Evolutionary conservation across 257 asterid species (phyloP).

Genomic region (Fraxinus pennsylvanica): DNA sequence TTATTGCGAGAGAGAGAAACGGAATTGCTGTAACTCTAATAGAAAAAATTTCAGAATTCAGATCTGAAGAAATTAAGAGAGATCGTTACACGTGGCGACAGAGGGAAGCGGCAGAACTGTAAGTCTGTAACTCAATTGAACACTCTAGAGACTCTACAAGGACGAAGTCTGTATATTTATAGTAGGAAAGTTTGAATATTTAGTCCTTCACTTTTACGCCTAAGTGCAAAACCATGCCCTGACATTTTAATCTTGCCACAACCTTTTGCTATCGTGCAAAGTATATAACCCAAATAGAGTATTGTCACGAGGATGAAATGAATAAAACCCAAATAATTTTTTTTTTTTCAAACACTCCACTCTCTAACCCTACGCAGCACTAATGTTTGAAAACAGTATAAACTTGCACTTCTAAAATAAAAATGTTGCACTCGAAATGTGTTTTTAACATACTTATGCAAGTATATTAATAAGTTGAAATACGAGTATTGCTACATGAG

Average conservation of each 20-base stretch:
- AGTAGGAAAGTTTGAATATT: background rate
- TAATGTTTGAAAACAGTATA: too few relatives aligned
- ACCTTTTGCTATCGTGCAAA: too few relatives aligned
- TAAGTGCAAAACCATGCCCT: background rate
- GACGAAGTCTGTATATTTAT: background rate
- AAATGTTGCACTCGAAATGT: too few relatives aligned
- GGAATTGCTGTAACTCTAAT: constrained; percentile 10
- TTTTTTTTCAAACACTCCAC: too few relatives aligned
- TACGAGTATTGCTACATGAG: too few relatives aligned
- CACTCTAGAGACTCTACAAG: background rate
- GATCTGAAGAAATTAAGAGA: constrained; percentile 28
- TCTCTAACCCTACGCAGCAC: too few relatives aligned
- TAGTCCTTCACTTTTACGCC: background rate
- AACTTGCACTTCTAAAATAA: too few relatives aligned
- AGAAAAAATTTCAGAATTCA: constrained; percentile 8
- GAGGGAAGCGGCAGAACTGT: background rate
- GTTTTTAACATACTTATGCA: too few relatives aligned
- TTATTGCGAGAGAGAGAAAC: background rate
- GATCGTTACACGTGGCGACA: constrained; percentile 14
- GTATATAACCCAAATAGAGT: too few relatives aligned
- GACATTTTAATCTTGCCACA: too few relatives aligned
- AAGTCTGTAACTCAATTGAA: background rate
- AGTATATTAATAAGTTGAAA: too few relatives aligned
- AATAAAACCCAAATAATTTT: too few relatives aligned
- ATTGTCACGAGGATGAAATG: background rate